Evolutionary conservation across 148 eudicot species (phyloP).

Genomic region (Silene latifolia): DNA sequence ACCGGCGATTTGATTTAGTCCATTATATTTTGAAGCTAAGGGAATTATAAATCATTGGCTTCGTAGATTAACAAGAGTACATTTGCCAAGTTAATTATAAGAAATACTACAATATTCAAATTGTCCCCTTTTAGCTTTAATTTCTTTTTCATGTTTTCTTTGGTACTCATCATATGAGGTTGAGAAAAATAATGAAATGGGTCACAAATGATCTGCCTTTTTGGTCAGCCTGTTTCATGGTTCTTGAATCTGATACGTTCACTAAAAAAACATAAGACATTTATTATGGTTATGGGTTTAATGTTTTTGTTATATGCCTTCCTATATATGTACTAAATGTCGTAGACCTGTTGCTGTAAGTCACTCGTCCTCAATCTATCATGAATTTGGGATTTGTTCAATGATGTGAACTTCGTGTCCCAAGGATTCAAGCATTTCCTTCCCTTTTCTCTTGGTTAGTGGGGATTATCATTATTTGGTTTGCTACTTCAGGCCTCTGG

Average conservation of each 20-base stretch:
- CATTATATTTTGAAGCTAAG: neutral
- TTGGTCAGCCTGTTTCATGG: neutral
- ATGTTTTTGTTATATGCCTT: no score
- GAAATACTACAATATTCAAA: no score
- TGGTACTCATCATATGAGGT: neutral
- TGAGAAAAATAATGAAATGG: neutral
- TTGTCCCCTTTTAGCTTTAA: neutral
- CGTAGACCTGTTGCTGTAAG: no score
- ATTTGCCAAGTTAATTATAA: no score
- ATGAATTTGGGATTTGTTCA: no score
- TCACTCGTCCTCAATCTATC: no score
- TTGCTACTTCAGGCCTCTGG: neutral
- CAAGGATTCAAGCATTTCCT: neutral
- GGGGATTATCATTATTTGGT: neutral
- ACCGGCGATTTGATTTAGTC: neutral
- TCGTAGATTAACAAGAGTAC: neutral
- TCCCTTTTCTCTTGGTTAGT: neutral
- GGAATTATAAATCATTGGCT: neutral
- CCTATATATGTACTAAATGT: no score
- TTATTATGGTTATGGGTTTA: no score
- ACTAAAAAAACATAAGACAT: no score
- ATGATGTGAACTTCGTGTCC: no score
- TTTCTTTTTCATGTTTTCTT: neutral
- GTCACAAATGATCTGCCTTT: neutral
- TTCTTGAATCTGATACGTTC: neutral